A percentile compares a stretch with the other conserved stretches of the same genome.
phyloP scores from a whole-genome alignment of 2,329 filamentous ascomycete genomes.

The Beauveria sp. region DNA sequence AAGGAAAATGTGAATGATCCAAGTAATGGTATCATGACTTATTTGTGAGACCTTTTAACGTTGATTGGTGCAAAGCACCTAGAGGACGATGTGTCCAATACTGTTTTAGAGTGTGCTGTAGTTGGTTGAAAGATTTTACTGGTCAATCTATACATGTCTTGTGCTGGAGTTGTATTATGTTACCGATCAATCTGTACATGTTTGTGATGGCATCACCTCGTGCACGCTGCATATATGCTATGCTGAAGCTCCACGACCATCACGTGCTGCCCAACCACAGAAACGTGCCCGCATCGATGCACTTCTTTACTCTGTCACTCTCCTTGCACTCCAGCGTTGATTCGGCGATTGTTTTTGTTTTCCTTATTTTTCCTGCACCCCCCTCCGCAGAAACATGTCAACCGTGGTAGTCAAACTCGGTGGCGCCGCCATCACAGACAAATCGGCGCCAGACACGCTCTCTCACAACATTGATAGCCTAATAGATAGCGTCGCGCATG shows the following conservation, averaged over 20 bases:
- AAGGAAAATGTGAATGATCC: no score
- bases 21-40: no score
- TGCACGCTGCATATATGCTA: background rate
- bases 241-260: background rate
- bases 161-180: no score
- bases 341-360: background rate
- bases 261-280: background rate
- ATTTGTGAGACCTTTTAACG: no score
- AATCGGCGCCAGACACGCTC: slow-evolving; percentile 1
- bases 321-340: background rate
- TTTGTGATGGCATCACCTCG: background rate
- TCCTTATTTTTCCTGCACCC: background rate
- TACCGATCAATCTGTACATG: background rate
- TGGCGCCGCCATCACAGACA: slow-evolving; percentile 12
- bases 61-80: no score
- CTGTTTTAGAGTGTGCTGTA: no score
- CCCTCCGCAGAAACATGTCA: background rate
- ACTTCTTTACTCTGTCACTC: background rate
- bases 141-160: background rate
- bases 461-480: slow-evolving; percentile 2
- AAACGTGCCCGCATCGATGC: background rate
- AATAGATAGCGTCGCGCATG: slow-evolving; percentile 3
- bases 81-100: no score
- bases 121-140: no score
- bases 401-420: slow-evolving; percentile 11